These are phyloP conservation scores for Fusarium nygamai DNA, from an alignment of 2,329 filamentous ascomycete species.

Conservation along the genomic window DNA sequence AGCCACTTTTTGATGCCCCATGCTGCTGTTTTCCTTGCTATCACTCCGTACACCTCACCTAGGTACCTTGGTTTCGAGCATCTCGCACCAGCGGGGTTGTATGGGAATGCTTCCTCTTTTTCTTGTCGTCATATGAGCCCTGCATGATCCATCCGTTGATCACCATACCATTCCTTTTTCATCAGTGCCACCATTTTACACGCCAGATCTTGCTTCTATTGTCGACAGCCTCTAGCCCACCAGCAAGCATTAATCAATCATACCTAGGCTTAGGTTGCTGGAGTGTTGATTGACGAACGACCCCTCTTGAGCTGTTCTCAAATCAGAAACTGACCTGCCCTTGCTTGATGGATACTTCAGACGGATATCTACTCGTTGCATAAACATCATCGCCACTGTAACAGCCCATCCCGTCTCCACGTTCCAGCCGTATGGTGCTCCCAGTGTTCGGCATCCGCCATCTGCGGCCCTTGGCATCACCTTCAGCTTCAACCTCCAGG, in stretches of 20 bases:
- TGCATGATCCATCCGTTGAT: constrained; percentile 31
- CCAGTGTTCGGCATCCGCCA: constrained; percentile 38
- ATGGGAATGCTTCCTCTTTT: not conserved
- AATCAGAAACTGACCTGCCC: constrained; percentile 10
- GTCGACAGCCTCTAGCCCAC: not conserved
- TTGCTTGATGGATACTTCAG: constrained; percentile 1
- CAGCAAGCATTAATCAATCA: constrained; percentile 2
- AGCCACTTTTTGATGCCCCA: constrained; percentile 28
- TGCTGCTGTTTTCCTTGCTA: constrained; percentile 12
- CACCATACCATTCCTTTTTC: constrained; percentile 34
- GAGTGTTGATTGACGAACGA: constrained; percentile 14
- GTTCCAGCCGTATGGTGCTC: constrained; percentile 42
- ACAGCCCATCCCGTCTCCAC: constrained; percentile 42
- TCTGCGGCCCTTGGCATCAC: constrained; percentile 40
- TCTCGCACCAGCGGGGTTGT: not conserved
- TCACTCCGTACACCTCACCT: not conserved
- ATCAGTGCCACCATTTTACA: constrained; percentile 11
- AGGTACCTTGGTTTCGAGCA: not conserved
- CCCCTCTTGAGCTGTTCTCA: not conserved
- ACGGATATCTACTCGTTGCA: not conserved
- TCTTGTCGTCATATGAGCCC: constrained; percentile 28
- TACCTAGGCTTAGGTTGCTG: not conserved
- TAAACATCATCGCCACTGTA: constrained; percentile 17
- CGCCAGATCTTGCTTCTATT: constrained; percentile 13
- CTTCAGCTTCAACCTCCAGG: constrained; percentile 9